Evolutionary conservation across 1,284 basidiomycete genomes (phyloP), one percentile per base, ranked within the genome.

Genomic region (Boletus sp.): DNA sequence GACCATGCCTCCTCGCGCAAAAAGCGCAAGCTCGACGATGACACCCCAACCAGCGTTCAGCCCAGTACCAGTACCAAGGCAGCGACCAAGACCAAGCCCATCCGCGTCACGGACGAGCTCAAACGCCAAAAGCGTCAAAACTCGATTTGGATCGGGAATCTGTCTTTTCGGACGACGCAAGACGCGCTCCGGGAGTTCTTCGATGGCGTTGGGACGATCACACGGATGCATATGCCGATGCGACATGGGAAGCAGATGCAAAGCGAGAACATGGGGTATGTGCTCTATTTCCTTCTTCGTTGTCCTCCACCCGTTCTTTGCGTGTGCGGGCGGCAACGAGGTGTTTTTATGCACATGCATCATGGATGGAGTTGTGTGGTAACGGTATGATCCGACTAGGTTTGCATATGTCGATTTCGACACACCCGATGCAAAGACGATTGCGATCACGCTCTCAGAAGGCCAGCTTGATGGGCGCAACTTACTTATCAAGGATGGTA

Each of bases 321-420:
- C 25, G 31, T 13, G 28, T 38, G 17, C 14, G 10, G 38, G 47
- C 21, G 11, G 52, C 43, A 38, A 1, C 10, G n/a, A 23, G 19
- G 23, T 23, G 35, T 5, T 14, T 8, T 16, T 40, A 23, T 23
- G 19, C 10, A 10, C 38, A 11, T 31, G 17, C 9, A n/a, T 19
- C 30, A 16, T 56, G 31, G 50, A 58, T 23, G 35, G 21, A 16
- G 10, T 52, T 50, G 47, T 35, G 21, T 63, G 55, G n/a, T n/a
- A n/a, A 59, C 64, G 40, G 38, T 58, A 44, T 56, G 21, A 33
- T 47, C 35, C 5, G 17, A 49, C 14, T 68, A 98, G 96, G 40
- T 99, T 95, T 74, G 97, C 96, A 30, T 98, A 98, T 78, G 89
- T 98, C 62, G 97, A 99, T 78, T 95, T 99, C 74, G 85, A 88